A percentile compares a stretch with the other conserved stretches of the same genome.
These are phyloP conservation scores for Termitomyces bulborhizus DNA, from an alignment of 768 basidiomycete species.

Conservation along the genomic window DNA sequence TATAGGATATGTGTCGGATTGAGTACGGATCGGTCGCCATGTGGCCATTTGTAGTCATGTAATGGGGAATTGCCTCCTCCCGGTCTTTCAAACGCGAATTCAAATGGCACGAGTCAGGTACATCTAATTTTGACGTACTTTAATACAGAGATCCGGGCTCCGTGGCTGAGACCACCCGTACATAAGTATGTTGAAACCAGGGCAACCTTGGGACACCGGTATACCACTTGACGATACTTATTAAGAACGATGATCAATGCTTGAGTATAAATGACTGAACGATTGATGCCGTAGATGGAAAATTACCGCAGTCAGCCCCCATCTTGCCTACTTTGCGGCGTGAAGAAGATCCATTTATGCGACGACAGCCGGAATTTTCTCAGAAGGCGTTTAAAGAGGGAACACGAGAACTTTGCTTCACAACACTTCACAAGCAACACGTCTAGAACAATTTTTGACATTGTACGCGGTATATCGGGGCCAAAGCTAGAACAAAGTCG, in stretches of 20 bases:
- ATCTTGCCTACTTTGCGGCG: neutral
- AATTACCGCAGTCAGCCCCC: neutral
- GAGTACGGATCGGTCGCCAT: neutral
- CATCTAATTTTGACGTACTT: neutral
- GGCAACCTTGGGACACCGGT: neutral
- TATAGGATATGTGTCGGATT: neutral
- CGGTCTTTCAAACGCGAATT: neutral
- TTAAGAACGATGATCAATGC: neutral
- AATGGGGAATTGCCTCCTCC: neutral
- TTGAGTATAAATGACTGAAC: neutral
- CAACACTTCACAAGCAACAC: neutral
- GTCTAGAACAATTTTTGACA: neutral
- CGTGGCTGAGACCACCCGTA: neutral
- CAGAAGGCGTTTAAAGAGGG: neutral
- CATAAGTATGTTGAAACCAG: neutral
- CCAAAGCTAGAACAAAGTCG: neutral
- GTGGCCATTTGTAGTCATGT: slow-evolving; percentile 2
- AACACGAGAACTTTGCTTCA: neutral
- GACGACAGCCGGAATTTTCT: neutral
- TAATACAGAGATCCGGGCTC: neutral
- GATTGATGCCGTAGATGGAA: neutral
- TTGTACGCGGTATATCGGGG: neutral
- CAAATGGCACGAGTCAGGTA: slow-evolving; percentile 1
- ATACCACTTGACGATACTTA: neutral
- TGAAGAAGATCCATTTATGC: neutral